These are phyloP conservation scores for Nematocida major DNA, from an alignment of 371 early-diverging fungal genomes.

Conservation along the genomic window DNA sequence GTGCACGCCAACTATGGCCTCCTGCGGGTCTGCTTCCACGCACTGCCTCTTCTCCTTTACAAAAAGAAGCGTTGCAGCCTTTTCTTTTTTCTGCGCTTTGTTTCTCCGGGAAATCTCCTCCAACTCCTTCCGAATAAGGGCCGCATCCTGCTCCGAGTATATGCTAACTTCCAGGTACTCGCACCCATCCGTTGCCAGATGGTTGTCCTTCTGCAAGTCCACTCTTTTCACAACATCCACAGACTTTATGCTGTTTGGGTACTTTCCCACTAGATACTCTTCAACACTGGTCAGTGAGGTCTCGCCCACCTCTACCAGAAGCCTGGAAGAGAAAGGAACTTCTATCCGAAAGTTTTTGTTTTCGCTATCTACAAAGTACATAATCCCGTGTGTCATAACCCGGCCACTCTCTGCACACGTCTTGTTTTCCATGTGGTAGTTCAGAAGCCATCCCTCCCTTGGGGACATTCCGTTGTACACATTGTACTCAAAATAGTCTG, in stretches of 20 bases:
- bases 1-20: conserved; percentile 30
- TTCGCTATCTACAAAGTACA: conserved; percentile 61
- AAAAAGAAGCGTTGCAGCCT: conserved; percentile 9
- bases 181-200: conserved; percentile 46
- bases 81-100: conserved; percentile 1
- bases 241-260: conserved; percentile 34
- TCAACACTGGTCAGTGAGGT: conserved; percentile 31
- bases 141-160: conserved; percentile 47
- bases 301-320: conserved; percentile 50
- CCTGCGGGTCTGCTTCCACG: neutral
- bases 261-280: conserved; percentile 57
- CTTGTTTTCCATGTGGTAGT: conserved; percentile 49
- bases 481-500: conserved; percentile 59
- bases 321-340: conserved; percentile 56
- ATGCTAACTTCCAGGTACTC: conserved; percentile 52
- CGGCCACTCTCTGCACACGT: neutral
- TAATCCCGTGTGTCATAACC: conserved; percentile 12
- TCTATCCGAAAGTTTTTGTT: conserved; percentile 52
- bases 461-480: conserved; percentile 25
- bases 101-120: conserved; percentile 44
- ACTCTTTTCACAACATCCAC: conserved; percentile 42
- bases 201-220: conserved; percentile 55
- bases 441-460: conserved; percentile 62
- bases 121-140: conserved; percentile 48
- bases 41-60: conserved; percentile 8